Conservation (phyloP, 2,329 filamentous ascomycete genomes). For the Colletotrichum euphorbiae region DNA sequence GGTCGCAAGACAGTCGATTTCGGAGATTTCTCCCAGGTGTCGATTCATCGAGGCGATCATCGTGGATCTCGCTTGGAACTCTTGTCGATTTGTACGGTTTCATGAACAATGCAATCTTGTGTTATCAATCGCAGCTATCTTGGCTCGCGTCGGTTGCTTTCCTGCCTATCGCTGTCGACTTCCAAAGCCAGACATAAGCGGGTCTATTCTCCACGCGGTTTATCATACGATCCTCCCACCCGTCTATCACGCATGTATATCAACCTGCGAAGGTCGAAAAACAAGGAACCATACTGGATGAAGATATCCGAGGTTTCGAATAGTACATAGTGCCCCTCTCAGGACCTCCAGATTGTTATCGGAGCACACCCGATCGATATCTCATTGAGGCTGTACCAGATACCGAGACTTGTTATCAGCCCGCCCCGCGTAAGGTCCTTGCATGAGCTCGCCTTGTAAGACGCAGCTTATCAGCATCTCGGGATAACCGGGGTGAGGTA, state of each 20-base stretch:
- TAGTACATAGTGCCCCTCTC: not conserved
- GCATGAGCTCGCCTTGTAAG: not conserved
- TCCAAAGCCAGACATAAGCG: not conserved
- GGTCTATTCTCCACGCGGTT: not conserved
- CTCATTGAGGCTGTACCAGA: not conserved
- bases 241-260: not conserved
- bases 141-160: not conserved
- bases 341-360: not conserved
- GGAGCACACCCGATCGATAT: not conserved
- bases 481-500: not conserved
- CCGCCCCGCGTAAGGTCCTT: not conserved
- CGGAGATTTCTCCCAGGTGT: not conserved
- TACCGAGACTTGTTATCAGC: not conserved
- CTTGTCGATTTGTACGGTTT: not conserved
- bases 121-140: constrained; percentile 16
- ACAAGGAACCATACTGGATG: not conserved
- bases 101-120: not conserved
- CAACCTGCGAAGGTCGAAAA: not conserved
- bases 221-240: not conserved
- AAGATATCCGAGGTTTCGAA: constrained; percentile 6
- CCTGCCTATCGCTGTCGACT: constrained; percentile 27
- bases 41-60: not conserved
- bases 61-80: not conserved
- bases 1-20: not conserved
- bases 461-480: constrained; percentile 12